A percentile compares a stretch with the other conserved stretches of the same genome.
Conservation (phyloP, 805 yeast species). For the Wickerhamiella hasegawae region DNA sequence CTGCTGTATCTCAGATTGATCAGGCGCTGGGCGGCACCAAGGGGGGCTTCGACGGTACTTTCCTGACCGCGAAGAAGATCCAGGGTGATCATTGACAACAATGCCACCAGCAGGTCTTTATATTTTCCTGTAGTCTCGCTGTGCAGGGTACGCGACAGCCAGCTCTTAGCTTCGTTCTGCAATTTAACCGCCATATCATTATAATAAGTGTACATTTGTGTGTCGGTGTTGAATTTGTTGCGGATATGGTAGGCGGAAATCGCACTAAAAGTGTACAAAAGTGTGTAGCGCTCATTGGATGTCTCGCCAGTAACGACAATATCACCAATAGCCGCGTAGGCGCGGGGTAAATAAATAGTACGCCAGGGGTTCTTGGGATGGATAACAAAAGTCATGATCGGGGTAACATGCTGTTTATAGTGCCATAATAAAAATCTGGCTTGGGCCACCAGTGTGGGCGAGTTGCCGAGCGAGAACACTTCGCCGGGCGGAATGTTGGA, state of each 20-base stretch:
- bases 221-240: constrained; percentile 50
- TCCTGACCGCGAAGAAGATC: constrained; percentile 85
- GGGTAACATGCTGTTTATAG: constrained; percentile 63
- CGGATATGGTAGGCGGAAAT: constrained; percentile 71
- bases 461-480: constrained; percentile 1
- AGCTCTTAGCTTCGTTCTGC: constrained; percentile 56
- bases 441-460: constrained; percentile 24
- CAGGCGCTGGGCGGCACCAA: constrained; percentile 61
- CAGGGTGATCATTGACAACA: constrained; percentile 71
- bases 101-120: constrained; percentile 70
- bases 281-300: constrained; percentile 58
- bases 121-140: constrained; percentile 41
- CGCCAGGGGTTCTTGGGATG: constrained; percentile 77
- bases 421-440: constrained; percentile 57
- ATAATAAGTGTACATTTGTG: constrained; percentile 53
- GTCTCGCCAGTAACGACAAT: constrained; percentile 57
- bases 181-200: constrained; percentile 57
- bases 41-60: constrained; percentile 66
- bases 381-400: constrained; percentile 56
- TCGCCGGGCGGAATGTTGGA: constrained; percentile 1
- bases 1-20: constrained; percentile 51
- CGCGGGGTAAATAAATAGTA: constrained; percentile 71
- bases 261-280: constrained; percentile 63
- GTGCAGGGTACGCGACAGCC: constrained; percentile 42
- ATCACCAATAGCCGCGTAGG: constrained; percentile 70